phyloP scores from a whole-genome alignment of 345 rosid species.

The Acer negundo region DNA sequence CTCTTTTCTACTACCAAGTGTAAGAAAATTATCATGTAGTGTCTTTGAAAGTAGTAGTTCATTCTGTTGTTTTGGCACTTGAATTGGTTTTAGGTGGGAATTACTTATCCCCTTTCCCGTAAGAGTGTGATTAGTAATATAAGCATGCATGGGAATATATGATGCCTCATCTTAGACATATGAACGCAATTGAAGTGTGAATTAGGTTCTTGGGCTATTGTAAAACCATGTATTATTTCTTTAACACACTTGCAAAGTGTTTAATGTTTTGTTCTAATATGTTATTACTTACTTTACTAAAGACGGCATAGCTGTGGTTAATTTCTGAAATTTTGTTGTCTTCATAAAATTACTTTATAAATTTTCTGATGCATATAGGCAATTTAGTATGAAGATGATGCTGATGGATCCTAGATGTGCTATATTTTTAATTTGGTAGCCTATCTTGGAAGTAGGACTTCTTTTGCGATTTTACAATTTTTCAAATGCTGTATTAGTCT shows the following conservation, averaged over 20 bases:
- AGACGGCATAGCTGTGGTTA: background rate
- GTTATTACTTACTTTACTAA: background rate
- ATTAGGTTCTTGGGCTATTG: background rate
- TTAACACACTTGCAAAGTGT: background rate
- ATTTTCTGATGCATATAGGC: background rate
- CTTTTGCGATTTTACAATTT: background rate
- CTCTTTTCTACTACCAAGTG: background rate
- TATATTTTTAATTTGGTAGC: slow-evolving; percentile 3
- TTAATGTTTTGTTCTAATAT: background rate
- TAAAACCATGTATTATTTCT: background rate
- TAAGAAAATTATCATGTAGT: background rate
- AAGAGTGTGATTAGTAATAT: background rate
- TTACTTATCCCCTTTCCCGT: background rate
- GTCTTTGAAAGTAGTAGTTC: background rate
- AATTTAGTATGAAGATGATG: background rate
- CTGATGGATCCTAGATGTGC: slow-evolving; percentile 1
- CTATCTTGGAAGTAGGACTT: background rate
- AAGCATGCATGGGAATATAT: background rate
- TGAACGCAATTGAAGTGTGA: background rate
- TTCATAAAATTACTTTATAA: background rate
- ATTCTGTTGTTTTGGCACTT: background rate
- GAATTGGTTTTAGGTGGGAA: background rate
- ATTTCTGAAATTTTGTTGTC: too few species aligned
- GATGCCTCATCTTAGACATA: background rate
- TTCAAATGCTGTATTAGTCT: background rate